These are phyloP conservation scores for Casuarina cunninghamiana DNA, from an alignment of 306 rosid genomes.

Conservation along the genomic window DNA sequence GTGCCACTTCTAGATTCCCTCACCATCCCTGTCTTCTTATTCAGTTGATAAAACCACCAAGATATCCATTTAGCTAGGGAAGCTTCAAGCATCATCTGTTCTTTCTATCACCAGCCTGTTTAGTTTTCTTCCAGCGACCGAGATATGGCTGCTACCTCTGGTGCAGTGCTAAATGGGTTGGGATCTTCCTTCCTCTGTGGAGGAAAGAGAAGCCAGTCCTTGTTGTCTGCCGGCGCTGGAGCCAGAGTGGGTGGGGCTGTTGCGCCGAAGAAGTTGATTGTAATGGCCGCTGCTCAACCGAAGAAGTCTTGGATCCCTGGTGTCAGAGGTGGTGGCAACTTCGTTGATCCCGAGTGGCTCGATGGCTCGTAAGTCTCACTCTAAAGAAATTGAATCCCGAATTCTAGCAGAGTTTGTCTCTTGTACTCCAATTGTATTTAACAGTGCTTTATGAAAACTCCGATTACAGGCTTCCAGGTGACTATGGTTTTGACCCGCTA, in stretches of 20 bases:
- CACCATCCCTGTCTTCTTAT: not conserved
- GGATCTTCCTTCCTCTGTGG: conserved; percentile 81
- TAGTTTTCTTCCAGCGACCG: not conserved
- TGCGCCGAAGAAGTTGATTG: conserved; percentile 49
- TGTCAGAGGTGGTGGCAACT: conserved; percentile 68
- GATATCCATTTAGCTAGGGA: conserved; percentile 11
- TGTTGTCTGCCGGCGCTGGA: conserved; percentile 44
- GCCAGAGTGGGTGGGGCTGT: conserved; percentile 42
- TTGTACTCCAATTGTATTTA: not conserved
- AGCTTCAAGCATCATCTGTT: conserved; percentile 10
- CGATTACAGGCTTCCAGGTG: conserved; percentile 83
- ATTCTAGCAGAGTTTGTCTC: no score
- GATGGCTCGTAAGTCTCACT: conserved; percentile 88
- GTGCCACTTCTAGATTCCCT: conserved; percentile 41
- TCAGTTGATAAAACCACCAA: conserved; percentile 32
- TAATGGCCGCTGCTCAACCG: conserved; percentile 54
- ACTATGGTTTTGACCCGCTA: conserved; percentile 92
- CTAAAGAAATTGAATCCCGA: not conserved
- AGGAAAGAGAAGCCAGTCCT: conserved; percentile 63
- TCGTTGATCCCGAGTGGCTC: conserved; percentile 94
- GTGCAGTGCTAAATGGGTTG: conserved; percentile 76
- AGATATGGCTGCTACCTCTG: conserved; percentile 89
- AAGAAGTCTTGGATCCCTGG: conserved; percentile 85
- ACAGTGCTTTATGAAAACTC: not conserved
- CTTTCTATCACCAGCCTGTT: conserved; percentile 11